Evolutionary conservation across 2,329 filamentous ascomycete species (phyloP), one percentile per base, ranked within the genome.

Genomic region (Aspergillus alliaceus): DNA sequence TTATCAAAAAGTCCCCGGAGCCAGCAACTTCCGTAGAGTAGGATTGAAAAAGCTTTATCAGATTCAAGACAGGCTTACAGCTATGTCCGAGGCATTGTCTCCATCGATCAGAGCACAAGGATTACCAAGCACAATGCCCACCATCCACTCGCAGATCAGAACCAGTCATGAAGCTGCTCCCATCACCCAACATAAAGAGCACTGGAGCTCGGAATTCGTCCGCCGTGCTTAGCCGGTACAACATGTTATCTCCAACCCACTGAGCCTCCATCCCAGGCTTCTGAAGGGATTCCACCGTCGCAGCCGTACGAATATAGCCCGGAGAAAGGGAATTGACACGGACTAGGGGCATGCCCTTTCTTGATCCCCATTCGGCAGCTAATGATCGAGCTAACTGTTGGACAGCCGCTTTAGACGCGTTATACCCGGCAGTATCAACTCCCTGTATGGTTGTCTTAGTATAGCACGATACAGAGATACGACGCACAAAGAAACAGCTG

Each of bases 341-440:
- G 20, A 67, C 64, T 2, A 60, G 49, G 18, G 59, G 59, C 18
- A 57, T 58, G 1, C 40, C 57, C n/a, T 53, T 34, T 25, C 65
- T 66, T 35, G 68, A 73, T 57, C 67, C 76, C 78, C 72, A 81
- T 65, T 81, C 80, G 1, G 75, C 74, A 0, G 79, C 75, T n/a
- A 81, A 64, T 4, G 72, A 77, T 15, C 78, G 74, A 2, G 72
- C 69, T 0, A 82, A 69, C 57, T 81, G 78, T 44, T 75, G 73
- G 6, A 81, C 73, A 0, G 74, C 79, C 0, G 78, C 71, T 61
- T 82, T 81, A 37, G 75, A 79, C 1, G 77, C 66, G 57, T 80
- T 80, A 67, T 82, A 82, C 0, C 25, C 57, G 5, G 62, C 51
- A 4, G 59, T 59, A 32, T 62, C 55, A 1, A 63, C 53, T 6